A percentile compares a stretch with the other conserved stretches of the same genome.
Evolutionary conservation across 164 flowering plant genomes (phyloP).

Genomic region (Stephania japonica): DNA sequence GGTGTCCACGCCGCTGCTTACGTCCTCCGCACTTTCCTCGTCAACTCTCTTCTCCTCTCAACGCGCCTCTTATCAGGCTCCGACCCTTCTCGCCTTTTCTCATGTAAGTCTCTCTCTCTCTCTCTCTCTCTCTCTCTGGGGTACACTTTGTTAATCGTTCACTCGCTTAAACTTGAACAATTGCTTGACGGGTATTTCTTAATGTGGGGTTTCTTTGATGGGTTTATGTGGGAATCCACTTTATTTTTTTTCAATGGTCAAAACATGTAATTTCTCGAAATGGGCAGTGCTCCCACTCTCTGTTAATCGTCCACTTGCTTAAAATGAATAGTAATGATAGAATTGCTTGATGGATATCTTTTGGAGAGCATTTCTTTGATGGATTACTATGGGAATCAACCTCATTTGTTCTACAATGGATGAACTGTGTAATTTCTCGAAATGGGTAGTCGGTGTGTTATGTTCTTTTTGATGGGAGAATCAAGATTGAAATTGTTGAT

Average conservation of each 20-base stretch:
- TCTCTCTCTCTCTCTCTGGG: slow-evolving; percentile 10
- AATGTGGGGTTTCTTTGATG: neutral
- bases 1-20: neutral
- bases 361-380: neutral
- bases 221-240: neutral
- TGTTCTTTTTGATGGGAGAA: neutral
- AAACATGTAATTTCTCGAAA: neutral
- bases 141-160: neutral
- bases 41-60: neutral
- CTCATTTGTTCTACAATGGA: too few species aligned
- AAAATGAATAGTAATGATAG: neutral
- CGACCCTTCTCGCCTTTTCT: neutral
- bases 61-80: neutral
- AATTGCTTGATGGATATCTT: neutral
- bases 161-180: neutral
- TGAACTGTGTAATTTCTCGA: neutral
- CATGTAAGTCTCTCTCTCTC: slow-evolving; percentile 14
- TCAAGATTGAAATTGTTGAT: neutral
- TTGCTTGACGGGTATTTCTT: neutral
- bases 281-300: slow-evolving; percentile 1
- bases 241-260: too few species aligned
- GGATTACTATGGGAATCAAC: neutral
- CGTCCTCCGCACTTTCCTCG: slow-evolving; percentile 1
- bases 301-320: neutral
- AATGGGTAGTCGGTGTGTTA: neutral